Conservation (phyloP, 139 green algal genomes). For the Haematococcus sp. region DNA sequence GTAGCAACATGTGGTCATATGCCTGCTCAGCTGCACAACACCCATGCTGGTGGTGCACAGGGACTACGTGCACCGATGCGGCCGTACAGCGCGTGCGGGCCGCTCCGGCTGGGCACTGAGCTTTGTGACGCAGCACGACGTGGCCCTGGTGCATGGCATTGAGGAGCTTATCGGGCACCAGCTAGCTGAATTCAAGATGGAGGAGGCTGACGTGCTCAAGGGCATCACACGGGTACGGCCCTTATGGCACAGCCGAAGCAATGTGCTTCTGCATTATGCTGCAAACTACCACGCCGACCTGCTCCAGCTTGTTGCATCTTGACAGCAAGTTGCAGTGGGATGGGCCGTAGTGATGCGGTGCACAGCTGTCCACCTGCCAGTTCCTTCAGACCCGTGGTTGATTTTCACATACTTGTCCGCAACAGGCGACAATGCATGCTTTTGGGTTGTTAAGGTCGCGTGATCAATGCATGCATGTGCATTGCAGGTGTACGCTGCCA, state of each 20-base stretch:
- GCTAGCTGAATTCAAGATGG: constrained; percentile 54
- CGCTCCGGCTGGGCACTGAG: constrained; percentile 79
- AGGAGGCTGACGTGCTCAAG: constrained; percentile 79
- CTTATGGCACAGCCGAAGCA: background rate
- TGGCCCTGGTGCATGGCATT: constrained; percentile 69
- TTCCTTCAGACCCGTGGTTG: no score
- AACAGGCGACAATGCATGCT: no score
- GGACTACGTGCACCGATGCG: constrained; percentile 85
- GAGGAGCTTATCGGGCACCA: constrained; percentile 59
- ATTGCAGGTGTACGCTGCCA: constrained; percentile 61
- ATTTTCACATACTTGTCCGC: no score
- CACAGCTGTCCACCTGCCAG: no score
- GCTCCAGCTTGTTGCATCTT: background rate
- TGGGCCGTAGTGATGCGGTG: no score
- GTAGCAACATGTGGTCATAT: no score
- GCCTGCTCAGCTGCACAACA: no score
- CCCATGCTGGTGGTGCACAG: no score
- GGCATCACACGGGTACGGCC: constrained; percentile 62
- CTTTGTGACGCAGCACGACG: constrained; percentile 88
- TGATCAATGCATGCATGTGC: no score
- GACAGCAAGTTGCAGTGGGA: no score
- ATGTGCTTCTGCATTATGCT: background rate
- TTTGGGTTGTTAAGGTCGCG: no score
- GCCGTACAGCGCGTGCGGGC: constrained; percentile 35
- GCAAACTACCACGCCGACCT: background rate